Evolutionary conservation across 805 yeast genomes (phyloP), one percentile per base, ranked within the genome.

Genomic region (Kazachstania kunashirensis): DNA sequence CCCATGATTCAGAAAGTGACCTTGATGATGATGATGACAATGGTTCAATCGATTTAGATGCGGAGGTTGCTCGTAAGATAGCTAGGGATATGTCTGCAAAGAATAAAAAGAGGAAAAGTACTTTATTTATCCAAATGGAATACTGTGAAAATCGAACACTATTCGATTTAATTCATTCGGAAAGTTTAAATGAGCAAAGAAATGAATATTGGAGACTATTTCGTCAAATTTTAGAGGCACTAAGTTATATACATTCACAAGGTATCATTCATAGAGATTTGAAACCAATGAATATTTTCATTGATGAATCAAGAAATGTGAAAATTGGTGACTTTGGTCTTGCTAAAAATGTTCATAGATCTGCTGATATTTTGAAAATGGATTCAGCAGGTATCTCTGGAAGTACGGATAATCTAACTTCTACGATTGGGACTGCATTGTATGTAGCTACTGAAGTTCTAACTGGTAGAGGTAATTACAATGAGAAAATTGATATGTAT

Each of bases 311-410:
- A 1, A 78, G 82, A 47, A 86, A 89, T 52, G 78, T 92, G 40
- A 92, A 92, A 55, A 80, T 92, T 29, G 98, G 98, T 51, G 99
- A 92, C 55, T 92, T 92, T 61, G 99, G 99, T 0, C 70, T 92
- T 40, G 99, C 99, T 0, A 86, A 88, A 46, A 88, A 79, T 52
- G 86, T 84, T 1, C 92, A 83, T 52, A 67, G 62, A 39, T 49
- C 73, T 2, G 49, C 56, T 3, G 61, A 59, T 20, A 44, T 59
- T 17, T 40, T 61, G 15, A 61, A 53, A 23, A 34, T 50, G 17
- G 64, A 58, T 25, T 48, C 61, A 1, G 52, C 49, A 6, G 45
- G 54, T 13, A 40, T 48, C 14, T 41, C 48, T 8, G 56, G 55
- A 2, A 52, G 54, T 35, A 49, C 67, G 18, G 94, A 81, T 26